A percentile compares a stretch with the other conserved stretches of the same genome.
These are phyloP conservation scores for Alloteropsis semialata DNA, from an alignment of 176 grass and related monocot species.

Conservation along the genomic window DNA sequence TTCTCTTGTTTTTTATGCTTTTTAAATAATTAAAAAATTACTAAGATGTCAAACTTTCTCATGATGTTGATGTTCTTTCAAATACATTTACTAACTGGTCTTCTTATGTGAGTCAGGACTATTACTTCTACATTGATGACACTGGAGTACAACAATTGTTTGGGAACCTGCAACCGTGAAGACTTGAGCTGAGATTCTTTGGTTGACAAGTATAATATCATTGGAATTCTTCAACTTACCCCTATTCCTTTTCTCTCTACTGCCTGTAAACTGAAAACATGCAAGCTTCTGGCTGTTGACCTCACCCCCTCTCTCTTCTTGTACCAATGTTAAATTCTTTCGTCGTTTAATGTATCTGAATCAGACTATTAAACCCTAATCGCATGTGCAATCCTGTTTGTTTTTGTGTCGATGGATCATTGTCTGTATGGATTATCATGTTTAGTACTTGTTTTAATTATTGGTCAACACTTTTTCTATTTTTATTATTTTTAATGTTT, in stretches of 20 bases:
- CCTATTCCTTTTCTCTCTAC: slow-evolving; percentile 37
- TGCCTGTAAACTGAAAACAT: slow-evolving; percentile 44
- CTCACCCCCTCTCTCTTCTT: not conserved
- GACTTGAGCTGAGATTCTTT: slow-evolving; percentile 62
- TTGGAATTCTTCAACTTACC: slow-evolving; percentile 51
- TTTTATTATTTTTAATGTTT: too few relatives aligned
- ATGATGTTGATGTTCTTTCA: too few relatives aligned
- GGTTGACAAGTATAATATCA: slow-evolving; percentile 54
- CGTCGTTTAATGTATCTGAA: slow-evolving; percentile 25
- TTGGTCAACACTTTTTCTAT: too few relatives aligned
- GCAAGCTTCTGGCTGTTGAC: slow-evolving; percentile 46
- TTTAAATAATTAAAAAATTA: too few relatives aligned
- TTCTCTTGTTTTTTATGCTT: too few relatives aligned
- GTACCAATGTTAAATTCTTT: slow-evolving; percentile 47
- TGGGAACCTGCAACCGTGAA: slow-evolving; percentile 53
- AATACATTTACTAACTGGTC: not conserved
- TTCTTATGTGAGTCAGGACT: slow-evolving; percentile 27
- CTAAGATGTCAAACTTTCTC: too few relatives aligned
- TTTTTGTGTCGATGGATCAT: too few relatives aligned
- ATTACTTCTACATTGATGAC: slow-evolving; percentile 44
- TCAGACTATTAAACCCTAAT: too few relatives aligned
- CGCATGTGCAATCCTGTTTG: too few relatives aligned
- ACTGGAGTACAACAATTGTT: slow-evolving; percentile 34
- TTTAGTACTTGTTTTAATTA: too few relatives aligned
- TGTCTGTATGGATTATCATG: too few relatives aligned